Evolutionary conservation across 108 stramenopile species (phyloP).

Genomic region (Stephanodiscus triporus): DNA sequence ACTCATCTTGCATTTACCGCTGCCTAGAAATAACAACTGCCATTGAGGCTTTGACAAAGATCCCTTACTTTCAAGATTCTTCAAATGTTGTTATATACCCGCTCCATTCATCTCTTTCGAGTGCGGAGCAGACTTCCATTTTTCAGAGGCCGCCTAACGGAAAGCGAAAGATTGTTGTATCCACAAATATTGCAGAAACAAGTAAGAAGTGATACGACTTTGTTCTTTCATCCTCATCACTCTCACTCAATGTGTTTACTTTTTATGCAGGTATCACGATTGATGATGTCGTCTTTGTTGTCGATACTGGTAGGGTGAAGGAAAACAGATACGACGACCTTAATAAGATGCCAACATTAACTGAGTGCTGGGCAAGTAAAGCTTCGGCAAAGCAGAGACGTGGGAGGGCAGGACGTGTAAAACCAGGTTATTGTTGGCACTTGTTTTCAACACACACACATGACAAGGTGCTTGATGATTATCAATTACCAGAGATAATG

Average conservation of each 20-base stretch:
- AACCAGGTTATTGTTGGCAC: constrained; percentile 83
- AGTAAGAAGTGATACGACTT: constrained; percentile 4
- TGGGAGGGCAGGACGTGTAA: constrained; percentile 94
- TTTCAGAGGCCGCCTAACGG: constrained; percentile 69
- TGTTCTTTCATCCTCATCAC: constrained; percentile 4
- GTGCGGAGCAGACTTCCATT: constrained; percentile 73
- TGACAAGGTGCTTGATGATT: constrained; percentile 60
- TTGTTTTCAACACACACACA: constrained; percentile 67
- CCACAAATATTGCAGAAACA: constrained; percentile 84
- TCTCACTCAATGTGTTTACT: not conserved
- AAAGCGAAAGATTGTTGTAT: constrained; percentile 80
- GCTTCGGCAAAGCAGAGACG: constrained; percentile 88
- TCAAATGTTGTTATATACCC: constrained; percentile 61
- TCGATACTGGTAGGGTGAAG: constrained; percentile 70
- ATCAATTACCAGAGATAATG: constrained; percentile 88
- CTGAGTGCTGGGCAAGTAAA: constrained; percentile 86
- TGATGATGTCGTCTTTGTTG: constrained; percentile 79
- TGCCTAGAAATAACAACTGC: constrained; percentile 81
- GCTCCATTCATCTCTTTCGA: constrained; percentile 70
- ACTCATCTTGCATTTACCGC: not conserved
- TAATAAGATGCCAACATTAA: constrained; percentile 75
- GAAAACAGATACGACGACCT: constrained; percentile 77
- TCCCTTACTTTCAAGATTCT: constrained; percentile 57
- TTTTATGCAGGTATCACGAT: constrained; percentile 44
- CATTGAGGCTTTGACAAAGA: constrained; percentile 70